Conservation (phyloP, 257 asterid genomes). For the Lycium barbarum region DNA sequence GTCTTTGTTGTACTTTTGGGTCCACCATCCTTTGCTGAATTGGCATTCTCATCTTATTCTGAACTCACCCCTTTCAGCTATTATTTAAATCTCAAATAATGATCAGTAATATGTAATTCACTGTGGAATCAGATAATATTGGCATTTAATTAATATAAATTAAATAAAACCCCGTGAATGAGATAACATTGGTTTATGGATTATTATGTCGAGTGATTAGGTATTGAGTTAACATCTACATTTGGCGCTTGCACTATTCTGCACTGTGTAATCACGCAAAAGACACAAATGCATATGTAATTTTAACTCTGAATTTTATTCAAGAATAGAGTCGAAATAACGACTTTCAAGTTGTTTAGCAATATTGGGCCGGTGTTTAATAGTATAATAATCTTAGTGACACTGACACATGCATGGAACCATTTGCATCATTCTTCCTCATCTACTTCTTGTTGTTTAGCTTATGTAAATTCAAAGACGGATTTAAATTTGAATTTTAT, state of each 20-base stretch:
- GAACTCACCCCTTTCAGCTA: neutral
- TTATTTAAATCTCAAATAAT: neutral
- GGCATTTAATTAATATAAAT: neutral
- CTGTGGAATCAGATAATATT: neutral
- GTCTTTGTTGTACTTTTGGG: slow-evolving; percentile 16
- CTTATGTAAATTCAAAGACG: too few relatives aligned
- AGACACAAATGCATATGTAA: slow-evolving; percentile 9
- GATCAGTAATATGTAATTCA: neutral
- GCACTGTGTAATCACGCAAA: neutral
- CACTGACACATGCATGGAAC: neutral
- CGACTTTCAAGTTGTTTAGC: neutral
- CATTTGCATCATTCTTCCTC: neutral
- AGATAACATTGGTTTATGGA: neutral
- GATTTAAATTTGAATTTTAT: too few relatives aligned
- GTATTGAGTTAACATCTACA: neutral
- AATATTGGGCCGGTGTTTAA: neutral
- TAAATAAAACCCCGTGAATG: neutral
- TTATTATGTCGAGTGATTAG: slow-evolving; percentile 12
- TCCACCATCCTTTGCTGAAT: neutral
- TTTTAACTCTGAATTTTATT: neutral
- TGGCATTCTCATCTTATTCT: neutral
- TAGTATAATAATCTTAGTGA: too few relatives aligned
- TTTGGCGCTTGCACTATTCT: neutral
- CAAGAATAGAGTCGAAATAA: neutral
- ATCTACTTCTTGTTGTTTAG: neutral